Base-by-base conservation (phyloP, 495 filamentous ascomycete species). In the Penicillium waksmanii region DNA sequence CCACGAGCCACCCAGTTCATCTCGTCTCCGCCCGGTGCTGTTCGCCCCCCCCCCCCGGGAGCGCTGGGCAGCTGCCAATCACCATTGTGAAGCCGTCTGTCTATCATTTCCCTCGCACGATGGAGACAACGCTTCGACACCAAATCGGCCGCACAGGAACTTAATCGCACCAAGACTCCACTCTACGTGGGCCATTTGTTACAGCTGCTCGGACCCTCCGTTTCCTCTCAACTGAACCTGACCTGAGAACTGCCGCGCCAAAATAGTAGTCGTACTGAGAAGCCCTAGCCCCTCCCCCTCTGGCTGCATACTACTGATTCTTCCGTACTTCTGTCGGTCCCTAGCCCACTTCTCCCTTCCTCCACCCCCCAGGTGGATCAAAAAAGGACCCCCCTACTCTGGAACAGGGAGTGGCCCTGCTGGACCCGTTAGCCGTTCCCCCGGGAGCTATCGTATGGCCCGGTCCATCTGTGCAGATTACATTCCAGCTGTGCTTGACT, bases 371-470 rank as follows among this genome's bases (percentile, higher is more conserved):
- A 12, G 17, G 43, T 46, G 43, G 43, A 46, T 17, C 43, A 18
- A 21, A 18, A 21, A n/a, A 46, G 17, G 17, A n/a, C 43, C 43
- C 46, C 46, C 46, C 46, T 48, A 19, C 46, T 48, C 46, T 48
- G 46, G 46, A 48, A 48, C 46, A 48, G 46, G 46, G 46, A 25
- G 46, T 48, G 46, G 46, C 46, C 46, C 46, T 56, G 36, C 47
- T 15, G 40, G 15, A 12, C 54, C 61, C 61, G 62, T 67, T 61
- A 63, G 63, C 67, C 56, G 57, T 63, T 67, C 53, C 35, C 57
- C 68, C 65, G 68, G 66, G 56, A 70, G 47, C 63, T 66, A 63
- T 66, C 47, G 57, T 51, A 56, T 54, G 60, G 56, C 55, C 51
- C 49, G 54, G 40, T 58, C 65, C 66, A 69, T 58, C 55, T 53